Base-by-base conservation (phyloP, 176 grass and related monocot species). In the Avena insularis region DNA sequence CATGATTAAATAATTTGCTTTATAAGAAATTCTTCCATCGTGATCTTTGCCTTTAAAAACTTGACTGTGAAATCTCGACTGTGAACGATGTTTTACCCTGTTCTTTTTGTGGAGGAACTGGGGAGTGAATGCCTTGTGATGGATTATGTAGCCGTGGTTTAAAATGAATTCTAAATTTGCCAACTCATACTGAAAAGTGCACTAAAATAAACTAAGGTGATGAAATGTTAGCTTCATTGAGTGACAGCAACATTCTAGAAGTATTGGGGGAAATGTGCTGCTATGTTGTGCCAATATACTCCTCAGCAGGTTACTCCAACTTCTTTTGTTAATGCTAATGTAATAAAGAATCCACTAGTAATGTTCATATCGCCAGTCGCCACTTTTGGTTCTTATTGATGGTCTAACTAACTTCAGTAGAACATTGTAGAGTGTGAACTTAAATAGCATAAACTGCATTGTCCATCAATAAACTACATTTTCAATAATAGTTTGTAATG, bases 201-300 rank as follows among this genome's bases (percentile, higher is more conserved):
- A 79, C 62, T 70, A 78, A 66, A 79, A 19, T 20, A 17, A 79
- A 72, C 54, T 40, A 57, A 74, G 16, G 27, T 6, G 63, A 79
- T 29, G 9, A 48, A 47, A 54, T 53, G 13, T 17, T 82, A 36
- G 10, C 15, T 73, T 13, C 36, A 1, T 29, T 59, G 35, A 29
- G 5, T 59, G 9, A 83, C 68, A 13, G 36, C 40, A 57, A 58
- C 33, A 43, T 1, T 83, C 4, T 46, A 83, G 4, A 5, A 12
- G 20, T 11, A 83, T 58, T 58, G 21, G 51, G 6, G 11, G 8
- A 68, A 82, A 69, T 82, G 19, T 69, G 13, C 81, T 83, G 8
- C 50, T 83, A 55, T 25, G 35, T 16, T 57, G 20, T 59, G 53
- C 4, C 40, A 75, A 62, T 9, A 46, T n/a, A 9, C 40, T 58